These are phyloP conservation scores for Bipolaris gigantea DNA, from an alignment of 2,329 filamentous ascomycete species.

Conservation along the genomic window DNA sequence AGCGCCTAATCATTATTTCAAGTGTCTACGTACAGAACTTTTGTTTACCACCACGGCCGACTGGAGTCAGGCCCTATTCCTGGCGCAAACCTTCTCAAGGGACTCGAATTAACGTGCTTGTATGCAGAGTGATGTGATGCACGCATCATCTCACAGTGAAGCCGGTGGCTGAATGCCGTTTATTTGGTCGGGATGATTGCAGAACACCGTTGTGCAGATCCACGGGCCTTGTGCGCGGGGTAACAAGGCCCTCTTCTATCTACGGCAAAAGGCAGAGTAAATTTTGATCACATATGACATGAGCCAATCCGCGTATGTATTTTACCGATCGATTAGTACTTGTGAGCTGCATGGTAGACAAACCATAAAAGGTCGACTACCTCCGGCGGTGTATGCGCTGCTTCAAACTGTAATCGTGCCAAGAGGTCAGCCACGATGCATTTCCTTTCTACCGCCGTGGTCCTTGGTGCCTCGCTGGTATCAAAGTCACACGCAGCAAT, in stretches of 20 bases:
- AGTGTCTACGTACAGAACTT: not conserved
- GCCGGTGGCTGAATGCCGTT: constrained; percentile 17
- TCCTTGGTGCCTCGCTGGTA: constrained; percentile 6
- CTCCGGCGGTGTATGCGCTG: not conserved
- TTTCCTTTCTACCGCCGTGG: not conserved
- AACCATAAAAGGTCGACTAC: not conserved
- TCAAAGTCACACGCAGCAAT: constrained; percentile 11
- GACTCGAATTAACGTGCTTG: not conserved
- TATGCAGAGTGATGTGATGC: constrained; percentile 1
- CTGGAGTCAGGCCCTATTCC: no score
- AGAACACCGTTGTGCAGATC: constrained; percentile 5
- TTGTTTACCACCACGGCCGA: no score
- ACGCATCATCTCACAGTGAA: not conserved
- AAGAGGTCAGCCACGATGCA: not conserved
- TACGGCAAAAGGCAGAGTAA: not conserved
- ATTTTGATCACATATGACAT: not conserved
- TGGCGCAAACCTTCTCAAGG: no score
- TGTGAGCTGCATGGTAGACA: not conserved
- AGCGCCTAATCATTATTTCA: not conserved
- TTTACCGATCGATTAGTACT: not conserved
- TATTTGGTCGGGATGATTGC: constrained; percentile 7
- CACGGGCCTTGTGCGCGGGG: constrained; percentile 5
- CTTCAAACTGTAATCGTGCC: not conserved
- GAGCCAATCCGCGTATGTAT: not conserved
- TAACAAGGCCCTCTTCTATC: constrained; percentile 1